Conservation (phyloP, 176 grass and related monocot genomes). For the Poa pratensis region DNA sequence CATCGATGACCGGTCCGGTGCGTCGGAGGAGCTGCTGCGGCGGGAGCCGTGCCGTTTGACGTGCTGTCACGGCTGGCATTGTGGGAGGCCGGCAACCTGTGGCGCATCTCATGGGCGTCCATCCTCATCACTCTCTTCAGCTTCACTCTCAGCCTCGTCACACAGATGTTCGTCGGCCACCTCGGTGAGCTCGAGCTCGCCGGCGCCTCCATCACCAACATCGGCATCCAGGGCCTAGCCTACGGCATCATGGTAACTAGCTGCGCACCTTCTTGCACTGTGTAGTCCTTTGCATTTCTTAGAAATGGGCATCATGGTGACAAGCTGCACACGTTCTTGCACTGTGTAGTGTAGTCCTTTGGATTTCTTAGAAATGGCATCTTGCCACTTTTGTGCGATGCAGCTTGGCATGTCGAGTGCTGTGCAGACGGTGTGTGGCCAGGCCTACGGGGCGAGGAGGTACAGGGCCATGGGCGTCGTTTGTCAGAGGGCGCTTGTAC, state of each 20-base stretch:
- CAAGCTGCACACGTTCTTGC: slow-evolving; percentile 1
- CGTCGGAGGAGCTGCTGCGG: slow-evolving; percentile 63
- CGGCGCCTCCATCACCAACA: slow-evolving; percentile 82
- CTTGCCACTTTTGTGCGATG: neutral
- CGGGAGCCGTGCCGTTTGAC: slow-evolving; percentile 48
- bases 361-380: neutral
- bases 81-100: slow-evolving; percentile 83
- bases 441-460: slow-evolving; percentile 76
- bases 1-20: slow-evolving; percentile 35
- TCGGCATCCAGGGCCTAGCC: slow-evolving; percentile 84
- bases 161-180: slow-evolving; percentile 90
- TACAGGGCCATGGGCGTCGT: slow-evolving; percentile 62
- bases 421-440: slow-evolving; percentile 79
- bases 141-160: slow-evolving; percentile 81
- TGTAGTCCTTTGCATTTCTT: neutral
- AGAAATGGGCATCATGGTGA: slow-evolving; percentile 70
- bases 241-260: slow-evolving; percentile 83
- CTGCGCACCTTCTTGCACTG: neutral
- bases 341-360: slow-evolving; percentile 1
- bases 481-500: slow-evolving; percentile 69
- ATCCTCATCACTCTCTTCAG: slow-evolving; percentile 71
- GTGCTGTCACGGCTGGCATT: slow-evolving; percentile 42
- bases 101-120: slow-evolving; percentile 81
- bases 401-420: slow-evolving; percentile 82
- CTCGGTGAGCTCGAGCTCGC: slow-evolving; percentile 70